Evolutionary conservation across 164 flowering plant species (phyloP), one percentile per base, ranked within the genome.

Genomic region (Magnolia sinica): DNA sequence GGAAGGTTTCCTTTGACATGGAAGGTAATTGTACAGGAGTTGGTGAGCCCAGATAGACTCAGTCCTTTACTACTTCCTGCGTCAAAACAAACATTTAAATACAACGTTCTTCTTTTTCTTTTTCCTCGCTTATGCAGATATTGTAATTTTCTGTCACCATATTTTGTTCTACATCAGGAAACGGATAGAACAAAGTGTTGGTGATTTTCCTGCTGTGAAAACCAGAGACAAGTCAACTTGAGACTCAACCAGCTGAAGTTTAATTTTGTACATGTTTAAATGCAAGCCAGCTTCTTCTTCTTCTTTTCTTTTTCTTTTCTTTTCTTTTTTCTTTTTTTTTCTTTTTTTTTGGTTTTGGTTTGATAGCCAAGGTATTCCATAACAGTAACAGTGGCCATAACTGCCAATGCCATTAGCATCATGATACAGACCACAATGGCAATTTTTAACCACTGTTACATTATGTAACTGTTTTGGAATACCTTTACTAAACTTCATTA

Each of bases 51-150:
- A 83, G 85, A 81, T 79, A 85, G 88, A 88, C 84, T 88, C 86
- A 81, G 83, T 85, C 87, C 91, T 50, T 81, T 84, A 81, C 90
- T 76, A 77, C 85, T 86, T 90, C 98, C 98, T 93, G 97, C 97
- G 92, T 87, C 89, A 93, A 95, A 93, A 88, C 75, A 93, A 92
- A 89, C 86, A 89, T 91, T 90, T 88, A 90, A 87, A 90, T 79
- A 84, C 73, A 68, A 16, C 19, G 24, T 68, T 37, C 84, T 80
- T 84, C 77, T 66, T 55, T 55, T 80, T 78, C 65, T 73, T 71
- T 14, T 76, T 67, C 79, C 63, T 78, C 79, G 74, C 61, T 68
- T 68, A 27, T 10, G 19, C 49, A 37, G 50, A 86, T 82, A 82
- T 64, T 81, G 79, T 71, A 85, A 81, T 49, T 67, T 37, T 76